These are phyloP conservation scores for Dactylis glomerata DNA, from an alignment of 176 grass and related monocot genomes.

Conservation along the genomic window DNA sequence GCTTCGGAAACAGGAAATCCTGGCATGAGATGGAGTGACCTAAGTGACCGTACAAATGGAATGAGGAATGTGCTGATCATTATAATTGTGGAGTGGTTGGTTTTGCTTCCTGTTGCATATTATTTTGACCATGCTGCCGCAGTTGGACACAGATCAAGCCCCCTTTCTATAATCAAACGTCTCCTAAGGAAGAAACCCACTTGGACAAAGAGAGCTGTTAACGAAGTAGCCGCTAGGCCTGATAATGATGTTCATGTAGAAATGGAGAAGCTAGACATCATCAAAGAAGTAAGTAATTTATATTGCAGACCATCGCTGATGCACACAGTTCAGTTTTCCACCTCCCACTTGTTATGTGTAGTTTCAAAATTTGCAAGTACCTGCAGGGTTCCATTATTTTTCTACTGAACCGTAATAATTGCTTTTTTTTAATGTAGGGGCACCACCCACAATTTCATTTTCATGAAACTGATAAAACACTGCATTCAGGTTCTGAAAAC, in stretches of 20 bases:
- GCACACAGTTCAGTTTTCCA: background rate
- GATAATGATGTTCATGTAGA: conserved; percentile 45
- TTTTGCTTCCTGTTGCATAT: conserved; percentile 72
- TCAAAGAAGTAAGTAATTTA: conserved; percentile 67
- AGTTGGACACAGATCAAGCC: conserved; percentile 41
- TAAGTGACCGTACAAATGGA: conserved; percentile 67
- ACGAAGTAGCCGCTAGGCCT: conserved; percentile 17
- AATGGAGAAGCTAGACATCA: conserved; percentile 69
- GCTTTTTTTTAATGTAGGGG: background rate
- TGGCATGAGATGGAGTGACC: conserved; percentile 83
- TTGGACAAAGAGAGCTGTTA: conserved; percentile 31
- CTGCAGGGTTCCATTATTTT: background rate
- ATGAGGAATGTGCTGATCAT: conserved; percentile 76
- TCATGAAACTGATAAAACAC: background rate
- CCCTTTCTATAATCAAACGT: conserved; percentile 35
- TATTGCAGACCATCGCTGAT: background rate
- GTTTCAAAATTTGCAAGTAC: background rate
- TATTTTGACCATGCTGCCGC: conserved; percentile 66
- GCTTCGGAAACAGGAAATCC: conserved; percentile 46
- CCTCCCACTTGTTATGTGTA: conserved; percentile 1
- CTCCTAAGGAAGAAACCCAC: conserved; percentile 38
- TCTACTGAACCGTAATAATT: background rate
- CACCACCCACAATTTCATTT: background rate
- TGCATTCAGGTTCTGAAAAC: background rate
- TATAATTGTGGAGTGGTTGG: conserved; percentile 69